These are phyloP conservation scores for Excoecaria agallocha DNA, from an alignment of 345 rosid genomes.

Conservation along the genomic window DNA sequence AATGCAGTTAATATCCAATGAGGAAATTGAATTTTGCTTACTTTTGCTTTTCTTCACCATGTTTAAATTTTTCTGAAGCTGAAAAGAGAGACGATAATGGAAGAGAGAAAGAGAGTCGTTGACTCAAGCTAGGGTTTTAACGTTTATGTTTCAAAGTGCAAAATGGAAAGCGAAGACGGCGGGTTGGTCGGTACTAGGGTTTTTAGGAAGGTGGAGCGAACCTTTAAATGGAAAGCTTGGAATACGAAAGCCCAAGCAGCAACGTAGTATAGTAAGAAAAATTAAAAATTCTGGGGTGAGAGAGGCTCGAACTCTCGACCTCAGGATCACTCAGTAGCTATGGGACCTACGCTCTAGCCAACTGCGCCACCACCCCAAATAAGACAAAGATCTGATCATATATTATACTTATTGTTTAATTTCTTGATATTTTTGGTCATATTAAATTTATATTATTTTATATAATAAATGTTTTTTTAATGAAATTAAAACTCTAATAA, in stretches of 20 bases:
- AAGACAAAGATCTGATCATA: background rate
- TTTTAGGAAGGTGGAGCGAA: background rate
- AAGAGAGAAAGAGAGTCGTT: background rate
- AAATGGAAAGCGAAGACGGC: background rate
- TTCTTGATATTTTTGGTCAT: too few species aligned
- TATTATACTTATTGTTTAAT: too few species aligned
- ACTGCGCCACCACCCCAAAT: conserved; percentile 94
- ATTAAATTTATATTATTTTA: too few species aligned
- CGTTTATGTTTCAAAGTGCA: background rate
- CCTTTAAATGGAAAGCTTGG: background rate
- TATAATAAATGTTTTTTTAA: too few species aligned
- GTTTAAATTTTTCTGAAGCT: background rate
- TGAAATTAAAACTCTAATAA: too few species aligned
- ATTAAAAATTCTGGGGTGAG: conserved; percentile 51
- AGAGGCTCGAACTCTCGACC: conserved; percentile 95
- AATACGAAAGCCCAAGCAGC: background rate
- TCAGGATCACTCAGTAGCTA: conserved; percentile 82
- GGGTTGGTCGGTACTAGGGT: background rate
- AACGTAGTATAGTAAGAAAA: too few species aligned
- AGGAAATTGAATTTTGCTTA: conserved; percentile 30
- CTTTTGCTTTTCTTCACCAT: conserved; percentile 90
- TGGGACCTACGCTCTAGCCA: conserved; percentile 99
- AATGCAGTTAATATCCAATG: background rate
- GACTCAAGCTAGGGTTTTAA: background rate
- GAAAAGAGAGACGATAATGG: too few species aligned